These are phyloP conservation scores for Kazachstania sp. DNA, from an alignment of 1,139 yeast genomes.

Conservation along the genomic window DNA sequence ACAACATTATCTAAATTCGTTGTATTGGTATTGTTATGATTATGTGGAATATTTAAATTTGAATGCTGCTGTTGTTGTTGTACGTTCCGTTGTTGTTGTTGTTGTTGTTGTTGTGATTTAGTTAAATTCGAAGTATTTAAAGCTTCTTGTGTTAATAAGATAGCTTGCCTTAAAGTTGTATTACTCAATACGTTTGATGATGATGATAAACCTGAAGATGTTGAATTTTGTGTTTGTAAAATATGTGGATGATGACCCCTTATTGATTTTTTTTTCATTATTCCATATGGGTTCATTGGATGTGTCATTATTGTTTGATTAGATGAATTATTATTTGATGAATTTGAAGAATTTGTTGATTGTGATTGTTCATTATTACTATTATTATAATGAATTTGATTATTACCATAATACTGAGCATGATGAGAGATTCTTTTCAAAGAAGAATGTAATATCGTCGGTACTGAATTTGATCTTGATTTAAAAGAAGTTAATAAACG, in stretches of 20 bases:
- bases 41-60: not conserved
- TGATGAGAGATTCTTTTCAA: slow-evolving; percentile 19
- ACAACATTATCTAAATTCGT: slow-evolving; percentile 5
- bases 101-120: too few relatives aligned
- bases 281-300: slow-evolving; percentile 8
- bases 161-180: slow-evolving; percentile 6
- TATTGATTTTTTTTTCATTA: slow-evolving; percentile 8
- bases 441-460: slow-evolving; percentile 30
- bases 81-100: not conserved
- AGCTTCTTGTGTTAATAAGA: slow-evolving; percentile 5
- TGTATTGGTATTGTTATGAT: too few relatives aligned
- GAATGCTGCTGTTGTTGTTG: not conserved
- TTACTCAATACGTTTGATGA: slow-evolving; percentile 5
- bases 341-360: too few relatives aligned
- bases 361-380: not conserved
- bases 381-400: not conserved
- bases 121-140: not conserved
- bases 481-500: slow-evolving; percentile 11
- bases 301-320: slow-evolving; percentile 4
- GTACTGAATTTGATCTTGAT: slow-evolving; percentile 29
- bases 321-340: not conserved
- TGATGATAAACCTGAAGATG: slow-evolving; percentile 2
- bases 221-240: slow-evolving; percentile 1
- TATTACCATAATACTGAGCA: slow-evolving; percentile 3
- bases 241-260: slow-evolving; percentile 4